Percentiles rank a stretch among this genome's conserved stretches.
phyloP scores from a whole-genome alignment of 208 protist genomes.

The Crithidia mellificae region DNA sequence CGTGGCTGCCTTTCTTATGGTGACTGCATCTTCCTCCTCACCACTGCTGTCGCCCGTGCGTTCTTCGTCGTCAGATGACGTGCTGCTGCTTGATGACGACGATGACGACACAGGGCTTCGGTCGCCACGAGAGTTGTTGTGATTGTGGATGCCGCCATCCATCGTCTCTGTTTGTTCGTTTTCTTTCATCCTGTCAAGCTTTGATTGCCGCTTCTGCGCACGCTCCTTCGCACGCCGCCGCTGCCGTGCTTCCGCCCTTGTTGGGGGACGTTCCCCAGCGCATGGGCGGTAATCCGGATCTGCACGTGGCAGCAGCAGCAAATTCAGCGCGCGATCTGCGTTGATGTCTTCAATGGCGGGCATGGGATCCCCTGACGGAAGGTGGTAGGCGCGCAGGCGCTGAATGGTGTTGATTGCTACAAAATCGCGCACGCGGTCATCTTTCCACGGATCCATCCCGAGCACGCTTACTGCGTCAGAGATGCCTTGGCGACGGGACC shows the following conservation, averaged over 20 bases:
- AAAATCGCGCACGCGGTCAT: constrained; percentile 80
- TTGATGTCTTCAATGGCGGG: constrained; percentile 61
- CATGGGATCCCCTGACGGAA: constrained; percentile 39
- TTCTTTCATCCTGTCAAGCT: background rate
- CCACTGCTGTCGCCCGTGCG: background rate
- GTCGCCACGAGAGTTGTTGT: too few relatives aligned
- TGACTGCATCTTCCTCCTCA: background rate
- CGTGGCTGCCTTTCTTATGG: background rate
- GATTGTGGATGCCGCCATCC: too few relatives aligned
- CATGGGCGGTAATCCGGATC: constrained; percentile 64
- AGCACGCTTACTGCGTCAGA: constrained; percentile 27
- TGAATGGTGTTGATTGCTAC: constrained; percentile 85
- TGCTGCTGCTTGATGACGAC: background rate
- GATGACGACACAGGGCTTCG: too few relatives aligned
- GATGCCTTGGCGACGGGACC: constrained; percentile 30
- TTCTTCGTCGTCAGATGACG: background rate
- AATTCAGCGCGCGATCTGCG: constrained; percentile 54
- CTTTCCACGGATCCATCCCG: constrained; percentile 84
- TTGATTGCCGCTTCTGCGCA: background rate
- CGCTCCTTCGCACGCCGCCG: constrained; percentile 11
- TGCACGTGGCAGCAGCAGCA: constrained; percentile 61
- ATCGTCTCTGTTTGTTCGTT: too few relatives aligned
- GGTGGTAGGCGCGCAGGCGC: constrained; percentile 75
- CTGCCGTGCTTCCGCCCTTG: constrained; percentile 7
- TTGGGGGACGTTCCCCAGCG: constrained; percentile 30